Evolutionary conservation across 2,329 filamentous ascomycete genomes (phyloP).

Genomic region (Ophiosphaerella herpotricha): DNA sequence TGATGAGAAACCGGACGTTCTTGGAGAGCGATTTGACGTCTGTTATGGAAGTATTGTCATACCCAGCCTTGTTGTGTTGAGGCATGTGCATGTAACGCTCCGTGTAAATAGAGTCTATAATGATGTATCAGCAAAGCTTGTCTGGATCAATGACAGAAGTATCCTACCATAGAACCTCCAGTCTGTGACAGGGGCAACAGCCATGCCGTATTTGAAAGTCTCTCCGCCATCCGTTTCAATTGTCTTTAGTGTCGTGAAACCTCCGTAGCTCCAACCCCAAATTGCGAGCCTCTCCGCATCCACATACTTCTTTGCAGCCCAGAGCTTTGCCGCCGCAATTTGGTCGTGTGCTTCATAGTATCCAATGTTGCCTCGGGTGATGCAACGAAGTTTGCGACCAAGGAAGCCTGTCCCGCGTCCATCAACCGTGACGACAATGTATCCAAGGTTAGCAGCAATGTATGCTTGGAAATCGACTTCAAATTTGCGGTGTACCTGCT

Average conservation of each 20-base stretch:
- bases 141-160: not conserved
- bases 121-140: slow-evolving; percentile 1
- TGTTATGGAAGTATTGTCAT: slow-evolving; percentile 72
- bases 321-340: slow-evolving; percentile 85
- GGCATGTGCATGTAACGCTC: slow-evolving; percentile 98
- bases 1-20: slow-evolving; percentile 87
- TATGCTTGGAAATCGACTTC: slow-evolving; percentile 88
- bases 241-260: slow-evolving; percentile 93
- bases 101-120: slow-evolving; percentile 80
- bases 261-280: slow-evolving; percentile 98
- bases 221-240: slow-evolving; percentile 86
- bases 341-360: slow-evolving; percentile 86
- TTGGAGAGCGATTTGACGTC: slow-evolving; percentile 74
- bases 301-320: slow-evolving; percentile 80
- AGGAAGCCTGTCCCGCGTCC: slow-evolving; percentile 90
- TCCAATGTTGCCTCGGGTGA: slow-evolving; percentile 82
- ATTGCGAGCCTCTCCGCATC: slow-evolving; percentile 84
- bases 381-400: slow-evolving; percentile 80
- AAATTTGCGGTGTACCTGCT: slow-evolving; percentile 81
- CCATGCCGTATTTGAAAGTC: slow-evolving; percentile 97
- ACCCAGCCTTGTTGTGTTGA: slow-evolving; percentile 77
- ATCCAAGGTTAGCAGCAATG: slow-evolving; percentile 81
- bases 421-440: slow-evolving; percentile 93
- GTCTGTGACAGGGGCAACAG: slow-evolving; percentile 97
- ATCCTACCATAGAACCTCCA: slow-evolving; percentile 81